phyloP scores from a whole-genome alignment of 108 stramenopile species.

The Skeletonema menzelii region DNA sequence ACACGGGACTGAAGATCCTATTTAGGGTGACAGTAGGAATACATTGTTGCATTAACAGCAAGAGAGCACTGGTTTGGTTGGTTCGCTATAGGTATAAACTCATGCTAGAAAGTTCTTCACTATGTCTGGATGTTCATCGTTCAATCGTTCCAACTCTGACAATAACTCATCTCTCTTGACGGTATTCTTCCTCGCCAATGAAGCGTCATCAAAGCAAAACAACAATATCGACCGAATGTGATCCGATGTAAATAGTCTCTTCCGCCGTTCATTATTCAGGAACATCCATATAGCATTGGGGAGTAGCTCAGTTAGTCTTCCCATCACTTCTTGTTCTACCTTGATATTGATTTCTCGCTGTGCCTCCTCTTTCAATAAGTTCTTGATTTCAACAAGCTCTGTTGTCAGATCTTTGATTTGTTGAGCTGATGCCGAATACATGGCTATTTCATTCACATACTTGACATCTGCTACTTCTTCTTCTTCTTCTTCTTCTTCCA shows the following conservation, averaged over 20 bases:
- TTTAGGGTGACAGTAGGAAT: too few species aligned
- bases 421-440: neutral
- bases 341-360: neutral
- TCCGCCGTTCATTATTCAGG: constrained; percentile 9
- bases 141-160: constrained; percentile 9
- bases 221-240: constrained; percentile 8
- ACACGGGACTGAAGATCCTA: too few species aligned
- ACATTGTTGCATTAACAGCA: too few species aligned
- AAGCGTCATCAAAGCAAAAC: constrained; percentile 1
- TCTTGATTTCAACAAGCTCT: constrained; percentile 7
- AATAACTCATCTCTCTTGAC: neutral
- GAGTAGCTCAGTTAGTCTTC: neutral
- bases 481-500: neutral
- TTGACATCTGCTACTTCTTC: neutral
- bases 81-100: too few species aligned
- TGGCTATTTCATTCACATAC: neutral
- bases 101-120: neutral
- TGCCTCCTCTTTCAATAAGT: constrained; percentile 3
- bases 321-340: neutral
- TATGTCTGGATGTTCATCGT: neutral
- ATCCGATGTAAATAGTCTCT: constrained; percentile 6
- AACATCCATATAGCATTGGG: constrained; percentile 14
- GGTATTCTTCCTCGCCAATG: constrained; percentile 7
- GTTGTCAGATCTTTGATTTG: neutral
- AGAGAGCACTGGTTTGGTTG: too few species aligned